Evolutionary conservation across 345 rosid species (phyloP), one percentile per base, ranked within the genome.

Genomic region (Ceriops zippeliana): DNA sequence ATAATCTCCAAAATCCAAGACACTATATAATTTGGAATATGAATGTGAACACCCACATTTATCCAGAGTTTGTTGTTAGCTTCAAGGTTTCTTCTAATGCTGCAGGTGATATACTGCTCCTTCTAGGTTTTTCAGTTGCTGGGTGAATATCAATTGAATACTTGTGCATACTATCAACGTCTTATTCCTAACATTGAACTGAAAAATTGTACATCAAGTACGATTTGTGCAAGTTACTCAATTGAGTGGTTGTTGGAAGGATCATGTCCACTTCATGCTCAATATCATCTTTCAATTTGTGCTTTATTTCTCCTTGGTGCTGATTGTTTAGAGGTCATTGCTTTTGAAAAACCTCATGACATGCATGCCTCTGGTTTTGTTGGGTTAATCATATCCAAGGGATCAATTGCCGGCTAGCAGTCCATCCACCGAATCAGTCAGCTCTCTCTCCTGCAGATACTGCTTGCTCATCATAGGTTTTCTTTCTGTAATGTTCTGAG

Each of bases 51-150:
- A 82, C 99, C 9, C 98, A 92, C 73, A 77, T 95, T 60, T 82
- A 77, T 76, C 97, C 99, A 0, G 99, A 95, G 74, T 92, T 78
- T 83, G 82, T 90, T 78, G 85, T 95, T 78, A 92, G 92, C 86
- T 95, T 88, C 96, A 95, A 84, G 89, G 76, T 82, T 79, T 74
- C 82, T 20, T 58, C 88, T 62, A 74, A 46, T 70, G 78, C 72
- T 77, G 85, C 83, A 91, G 99, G 99, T 95, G 84, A 89, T 80
- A 65, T 59, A 60, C 80, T 84, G 71, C 56, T 78, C 65, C 62
- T 22, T 35, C 28, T 64, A 28, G 56, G 19, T 42, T 32, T 72
- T 61, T 72, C n/a, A 5, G 8, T 65, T 58, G 49, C 35, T 66
- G 62, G 32, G 57, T 28, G 49, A 64, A 6, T 46, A 16, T 28